A percentile compares a stretch with the other conserved stretches of the same genome.
Evolutionary conservation across 2,329 filamentous ascomycete species (phyloP).

Genomic region (Dryadomyces quercus-mongolicae): DNA sequence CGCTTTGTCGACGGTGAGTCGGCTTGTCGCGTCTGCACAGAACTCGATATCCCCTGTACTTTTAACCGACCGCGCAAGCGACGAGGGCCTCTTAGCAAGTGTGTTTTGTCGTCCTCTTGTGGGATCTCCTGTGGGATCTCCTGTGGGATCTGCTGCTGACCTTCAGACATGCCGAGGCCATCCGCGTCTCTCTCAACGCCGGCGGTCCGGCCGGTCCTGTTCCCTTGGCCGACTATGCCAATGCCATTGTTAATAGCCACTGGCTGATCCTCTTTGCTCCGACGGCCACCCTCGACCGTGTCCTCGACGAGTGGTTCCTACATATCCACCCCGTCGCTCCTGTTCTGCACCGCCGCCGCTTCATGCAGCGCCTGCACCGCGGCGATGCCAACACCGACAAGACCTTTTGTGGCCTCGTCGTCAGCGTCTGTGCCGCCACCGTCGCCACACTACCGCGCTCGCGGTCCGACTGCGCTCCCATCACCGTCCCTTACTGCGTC

Average conservation of each 20-base stretch:
- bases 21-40: constrained; percentile 14
- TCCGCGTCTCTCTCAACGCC: neutral
- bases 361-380: constrained; percentile 16
- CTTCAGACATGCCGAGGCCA: neutral
- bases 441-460: constrained; percentile 18
- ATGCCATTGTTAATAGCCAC: neutral
- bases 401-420: constrained; percentile 20
- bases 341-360: constrained; percentile 19
- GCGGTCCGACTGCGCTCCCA: constrained; percentile 11
- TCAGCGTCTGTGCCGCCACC: constrained; percentile 23
- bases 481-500: constrained; percentile 16
- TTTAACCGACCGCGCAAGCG: constrained; percentile 15
- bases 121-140: no score
- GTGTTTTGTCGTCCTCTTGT: no score
- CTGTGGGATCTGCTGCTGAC: no score
- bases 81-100: constrained; percentile 16
- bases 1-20: constrained; percentile 5
- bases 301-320: constrained; percentile 24
- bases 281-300: constrained; percentile 6
- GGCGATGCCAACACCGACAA: constrained; percentile 16
- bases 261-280: constrained; percentile 8
- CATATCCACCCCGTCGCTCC: constrained; percentile 23
- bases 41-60: constrained; percentile 17
- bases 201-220: constrained; percentile 6
- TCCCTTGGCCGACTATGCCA: neutral